Conservation (phyloP, 306 rosid genomes). For the Vigna angularis region DNA sequence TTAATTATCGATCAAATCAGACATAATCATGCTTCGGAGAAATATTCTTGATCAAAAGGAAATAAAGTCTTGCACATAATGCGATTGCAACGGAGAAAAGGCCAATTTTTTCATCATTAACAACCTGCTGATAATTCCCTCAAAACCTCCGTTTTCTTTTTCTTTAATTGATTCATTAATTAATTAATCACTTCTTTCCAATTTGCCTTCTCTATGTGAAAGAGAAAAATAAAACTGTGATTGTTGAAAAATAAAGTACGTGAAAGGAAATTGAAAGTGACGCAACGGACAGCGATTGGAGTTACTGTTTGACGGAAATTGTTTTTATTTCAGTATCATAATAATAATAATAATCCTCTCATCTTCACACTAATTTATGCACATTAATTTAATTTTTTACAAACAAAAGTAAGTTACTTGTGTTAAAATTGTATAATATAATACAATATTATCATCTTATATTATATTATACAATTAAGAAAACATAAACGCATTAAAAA, state of each 20-base stretch:
- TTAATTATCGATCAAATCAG: constrained; percentile 52
- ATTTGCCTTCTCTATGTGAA: background rate
- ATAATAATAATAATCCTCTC: background rate
- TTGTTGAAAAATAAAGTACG: constrained; percentile 23
- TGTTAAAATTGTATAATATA: background rate
- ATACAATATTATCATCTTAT: too few species aligned
- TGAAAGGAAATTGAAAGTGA: constrained; percentile 41
- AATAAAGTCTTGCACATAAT: constrained; percentile 48
- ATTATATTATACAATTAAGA: too few species aligned
- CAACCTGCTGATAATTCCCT: constrained; percentile 33
- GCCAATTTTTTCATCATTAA: constrained; percentile 42
- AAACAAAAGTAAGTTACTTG: background rate
- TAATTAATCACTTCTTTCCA: background rate
- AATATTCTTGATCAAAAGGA: constrained; percentile 49
- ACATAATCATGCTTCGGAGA: constrained; percentile 56
- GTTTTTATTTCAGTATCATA: background rate
- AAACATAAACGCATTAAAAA: too few species aligned
- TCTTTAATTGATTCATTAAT: background rate
- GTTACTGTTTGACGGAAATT: constrained; percentile 17
- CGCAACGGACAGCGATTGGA: constrained; percentile 31
- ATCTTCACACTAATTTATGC: background rate
- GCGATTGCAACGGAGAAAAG: constrained; percentile 44
- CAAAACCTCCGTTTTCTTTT: constrained; percentile 30
- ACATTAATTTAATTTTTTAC: background rate
- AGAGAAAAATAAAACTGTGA: background rate